Percentiles rank a stretch among this genome's conserved stretches.
Conservation (phyloP, 352 stramenopile genomes). For the Lagenidium giganteum region DNA sequence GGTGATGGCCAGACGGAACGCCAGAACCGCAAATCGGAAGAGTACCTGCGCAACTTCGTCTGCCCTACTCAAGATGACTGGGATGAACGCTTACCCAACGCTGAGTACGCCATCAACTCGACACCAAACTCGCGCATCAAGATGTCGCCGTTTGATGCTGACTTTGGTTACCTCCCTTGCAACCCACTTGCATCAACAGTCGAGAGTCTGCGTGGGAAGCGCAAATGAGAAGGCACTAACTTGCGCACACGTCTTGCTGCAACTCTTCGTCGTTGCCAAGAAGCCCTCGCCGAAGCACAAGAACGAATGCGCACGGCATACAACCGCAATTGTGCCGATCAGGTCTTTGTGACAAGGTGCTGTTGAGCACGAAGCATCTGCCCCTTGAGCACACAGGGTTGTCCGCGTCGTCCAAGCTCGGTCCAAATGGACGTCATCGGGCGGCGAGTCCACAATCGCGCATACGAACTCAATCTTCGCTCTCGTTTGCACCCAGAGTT, state of each 20-base stretch:
- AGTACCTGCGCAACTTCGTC: constrained; percentile 2
- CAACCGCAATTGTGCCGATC: constrained; percentile 9
- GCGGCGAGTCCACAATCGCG: no score
- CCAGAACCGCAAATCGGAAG: neutral
- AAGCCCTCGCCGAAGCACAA: constrained; percentile 1
- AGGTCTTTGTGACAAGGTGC: constrained; percentile 9
- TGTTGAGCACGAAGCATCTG: constrained; percentile 15
- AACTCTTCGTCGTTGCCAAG: no score
- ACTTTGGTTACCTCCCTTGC: constrained; percentile 2
- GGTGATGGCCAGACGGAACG: constrained; percentile 10
- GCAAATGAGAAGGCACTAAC: neutral
- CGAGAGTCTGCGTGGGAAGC: no score
- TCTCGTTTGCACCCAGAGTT: no score
- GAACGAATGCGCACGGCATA: neutral
- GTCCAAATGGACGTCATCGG: no score
- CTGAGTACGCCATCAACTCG: constrained; percentile 13
- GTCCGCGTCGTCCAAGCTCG: constrained; percentile 6
- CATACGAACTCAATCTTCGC: no score
- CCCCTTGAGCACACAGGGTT: constrained; percentile 4
- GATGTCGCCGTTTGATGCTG: constrained; percentile 7
- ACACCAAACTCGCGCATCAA: neutral
- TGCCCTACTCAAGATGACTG: constrained; percentile 1
- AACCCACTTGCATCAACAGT: neutral
- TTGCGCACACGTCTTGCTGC: no score
- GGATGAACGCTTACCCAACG: constrained; percentile 6